Conservation (phyloP, 441 rosid genomes). For the Pelargonium fulgidum region DNA sequence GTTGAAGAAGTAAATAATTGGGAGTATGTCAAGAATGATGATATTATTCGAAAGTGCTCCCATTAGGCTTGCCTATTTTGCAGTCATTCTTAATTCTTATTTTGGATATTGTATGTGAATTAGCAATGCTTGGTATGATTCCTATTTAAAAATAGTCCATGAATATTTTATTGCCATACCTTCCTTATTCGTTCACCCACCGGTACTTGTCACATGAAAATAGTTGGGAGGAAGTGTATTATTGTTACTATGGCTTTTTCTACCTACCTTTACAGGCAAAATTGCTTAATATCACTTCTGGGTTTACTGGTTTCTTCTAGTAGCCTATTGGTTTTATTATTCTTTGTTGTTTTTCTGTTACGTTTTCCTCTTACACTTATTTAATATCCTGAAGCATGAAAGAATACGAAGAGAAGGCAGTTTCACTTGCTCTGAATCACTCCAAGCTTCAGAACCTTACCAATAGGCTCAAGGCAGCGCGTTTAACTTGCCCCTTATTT, state of each 20-base stretch:
- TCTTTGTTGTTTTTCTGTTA: neutral
- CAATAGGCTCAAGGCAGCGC: conserved; percentile 57
- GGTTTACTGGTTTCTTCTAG: neutral
- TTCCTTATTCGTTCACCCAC: neutral
- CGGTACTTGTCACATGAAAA: too few relatives aligned
- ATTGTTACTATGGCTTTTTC: neutral
- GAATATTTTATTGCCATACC: neutral
- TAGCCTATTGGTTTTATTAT: neutral
- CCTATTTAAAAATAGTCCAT: neutral
- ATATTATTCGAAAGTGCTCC: neutral
- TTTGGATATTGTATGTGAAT: neutral
- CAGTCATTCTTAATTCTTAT: neutral
- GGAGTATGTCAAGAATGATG: neutral
- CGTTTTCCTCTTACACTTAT: neutral
- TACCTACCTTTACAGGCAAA: neutral
- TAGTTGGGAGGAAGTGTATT: too few relatives aligned
- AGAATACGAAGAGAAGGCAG: conserved; percentile 90
- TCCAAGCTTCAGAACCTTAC: conserved; percentile 72
- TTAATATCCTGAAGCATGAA: conserved; percentile 45
- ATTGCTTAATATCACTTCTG: neutral
- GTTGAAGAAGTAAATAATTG: neutral
- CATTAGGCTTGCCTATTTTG: neutral
- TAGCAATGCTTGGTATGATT: neutral
- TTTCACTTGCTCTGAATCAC: conserved; percentile 67
- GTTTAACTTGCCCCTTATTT: conserved; percentile 78